phyloP scores from a whole-genome alignment of 495 filamentous ascomycete genomes.

The Tuber indicum region DNA sequence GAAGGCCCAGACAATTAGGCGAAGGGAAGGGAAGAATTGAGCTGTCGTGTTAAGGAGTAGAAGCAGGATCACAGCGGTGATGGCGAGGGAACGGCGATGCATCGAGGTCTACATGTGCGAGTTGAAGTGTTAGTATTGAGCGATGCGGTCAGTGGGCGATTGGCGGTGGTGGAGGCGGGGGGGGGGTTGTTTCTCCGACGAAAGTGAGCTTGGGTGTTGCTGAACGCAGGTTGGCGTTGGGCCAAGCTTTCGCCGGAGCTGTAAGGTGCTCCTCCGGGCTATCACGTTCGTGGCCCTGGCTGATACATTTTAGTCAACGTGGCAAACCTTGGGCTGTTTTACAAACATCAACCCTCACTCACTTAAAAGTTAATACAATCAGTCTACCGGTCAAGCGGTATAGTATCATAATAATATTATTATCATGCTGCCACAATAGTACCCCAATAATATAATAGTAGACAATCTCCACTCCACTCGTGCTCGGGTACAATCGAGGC shows the following conservation, averaged over 20 bases:
- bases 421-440: background rate
- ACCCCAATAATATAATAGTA: background rate
- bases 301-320: background rate
- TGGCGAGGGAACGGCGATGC: conserved; percentile 18
- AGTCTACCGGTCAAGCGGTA: background rate
- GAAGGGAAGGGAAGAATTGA: conserved; percentile 33
- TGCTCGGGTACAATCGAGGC: too few relatives aligned
- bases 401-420: too few relatives aligned
- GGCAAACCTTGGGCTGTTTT: background rate
- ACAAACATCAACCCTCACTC: background rate
- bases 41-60: conserved; percentile 23
- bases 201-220: background rate
- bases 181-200: background rate
- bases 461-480: too few relatives aligned
- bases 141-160: background rate
- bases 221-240: background rate
- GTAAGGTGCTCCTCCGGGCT: background rate
- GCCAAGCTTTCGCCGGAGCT: background rate
- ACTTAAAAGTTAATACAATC: background rate
- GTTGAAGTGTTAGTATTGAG: background rate
- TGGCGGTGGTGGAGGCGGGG: background rate
- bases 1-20: conserved; percentile 41
- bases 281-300: background rate
- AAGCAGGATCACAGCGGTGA: conserved; percentile 12
- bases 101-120: conserved; percentile 33